Conservation (phyloP, 768 basidiomycete genomes). For the Mycena indigotica region DNA sequence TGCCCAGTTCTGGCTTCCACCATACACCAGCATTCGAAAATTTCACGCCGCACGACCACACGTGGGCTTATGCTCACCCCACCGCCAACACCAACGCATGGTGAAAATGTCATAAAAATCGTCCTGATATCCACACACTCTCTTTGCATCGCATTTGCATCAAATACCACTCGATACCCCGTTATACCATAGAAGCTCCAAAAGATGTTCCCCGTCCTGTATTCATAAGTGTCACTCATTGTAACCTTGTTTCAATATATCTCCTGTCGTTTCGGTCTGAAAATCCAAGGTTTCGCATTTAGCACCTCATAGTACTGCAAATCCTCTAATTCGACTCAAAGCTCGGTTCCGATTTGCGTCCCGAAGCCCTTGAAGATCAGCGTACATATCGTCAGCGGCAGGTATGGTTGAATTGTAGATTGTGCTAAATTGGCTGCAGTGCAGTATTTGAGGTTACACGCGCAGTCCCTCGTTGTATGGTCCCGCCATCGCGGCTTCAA, state of each 20-base stretch:
- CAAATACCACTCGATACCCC: background rate
- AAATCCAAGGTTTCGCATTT: no score
- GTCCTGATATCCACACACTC: background rate
- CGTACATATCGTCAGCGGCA: no score
- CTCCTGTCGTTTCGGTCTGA: no score
- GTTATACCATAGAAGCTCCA: background rate
- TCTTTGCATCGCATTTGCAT: background rate
- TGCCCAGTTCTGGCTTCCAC: background rate
- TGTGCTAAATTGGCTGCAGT: no score
- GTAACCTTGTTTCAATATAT: background rate
- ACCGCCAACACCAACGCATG: slow-evolving; percentile 2
- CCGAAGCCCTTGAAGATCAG: no score
- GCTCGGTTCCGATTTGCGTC: no score
- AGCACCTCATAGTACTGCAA: no score
- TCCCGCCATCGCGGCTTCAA: no score
- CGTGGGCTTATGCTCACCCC: slow-evolving; percentile 6
- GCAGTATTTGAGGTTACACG: no score
- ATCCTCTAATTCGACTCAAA: no score
- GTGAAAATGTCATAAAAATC: background rate
- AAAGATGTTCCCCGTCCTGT: background rate
- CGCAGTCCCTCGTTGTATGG: no score
- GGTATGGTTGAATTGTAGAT: no score
- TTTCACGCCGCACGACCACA: slow-evolving; percentile 10
- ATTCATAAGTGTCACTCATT: slow-evolving; percentile 1
- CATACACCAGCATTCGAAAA: slow-evolving; percentile 7